A percentile compares a stretch with the other conserved stretches of the same genome.
Conservation (phyloP, 352 stramenopile genomes). For the Blastocystis sp. region DNA sequence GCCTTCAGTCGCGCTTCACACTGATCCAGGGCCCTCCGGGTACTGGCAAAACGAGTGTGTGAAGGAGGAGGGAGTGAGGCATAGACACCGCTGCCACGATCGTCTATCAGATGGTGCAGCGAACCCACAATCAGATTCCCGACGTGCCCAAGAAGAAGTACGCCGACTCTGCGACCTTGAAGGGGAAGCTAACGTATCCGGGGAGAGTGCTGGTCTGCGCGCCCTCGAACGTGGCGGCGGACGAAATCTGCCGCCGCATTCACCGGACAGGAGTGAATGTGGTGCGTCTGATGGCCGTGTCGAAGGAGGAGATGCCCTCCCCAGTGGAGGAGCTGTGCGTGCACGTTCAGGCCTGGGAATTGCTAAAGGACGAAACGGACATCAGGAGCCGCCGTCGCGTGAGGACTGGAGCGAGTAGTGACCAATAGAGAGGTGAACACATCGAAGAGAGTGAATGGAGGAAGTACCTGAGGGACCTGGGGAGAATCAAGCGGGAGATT, state of each 20-base stretch:
- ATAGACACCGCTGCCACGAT: constrained; percentile 92
- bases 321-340: constrained; percentile 91
- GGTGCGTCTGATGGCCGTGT: constrained; percentile 94
- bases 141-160: constrained; percentile 5
- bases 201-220: constrained; percentile 94
- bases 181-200: background rate
- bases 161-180: background rate
- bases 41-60: constrained; percentile 86
- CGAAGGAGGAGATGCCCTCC: constrained; percentile 84
- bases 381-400: background rate
- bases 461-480: background rate
- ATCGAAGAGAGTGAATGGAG: background rate
- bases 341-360: background rate
- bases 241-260: constrained; percentile 96
- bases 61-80: background rate
- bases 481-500: constrained; percentile 82
- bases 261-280: constrained; percentile 93
- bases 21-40: constrained; percentile 95
- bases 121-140: constrained; percentile 76
- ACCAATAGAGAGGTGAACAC: constrained; percentile 16
- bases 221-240: constrained; percentile 97
- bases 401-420: background rate
- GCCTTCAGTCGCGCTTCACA: constrained; percentile 91
- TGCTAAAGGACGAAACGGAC: background rate
- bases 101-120: constrained; percentile 97